Percentiles rank a stretch among this genome's conserved stretches.
Evolutionary conservation across 257 asterid species (phyloP).

Genomic region (Solanum rostratum): DNA sequence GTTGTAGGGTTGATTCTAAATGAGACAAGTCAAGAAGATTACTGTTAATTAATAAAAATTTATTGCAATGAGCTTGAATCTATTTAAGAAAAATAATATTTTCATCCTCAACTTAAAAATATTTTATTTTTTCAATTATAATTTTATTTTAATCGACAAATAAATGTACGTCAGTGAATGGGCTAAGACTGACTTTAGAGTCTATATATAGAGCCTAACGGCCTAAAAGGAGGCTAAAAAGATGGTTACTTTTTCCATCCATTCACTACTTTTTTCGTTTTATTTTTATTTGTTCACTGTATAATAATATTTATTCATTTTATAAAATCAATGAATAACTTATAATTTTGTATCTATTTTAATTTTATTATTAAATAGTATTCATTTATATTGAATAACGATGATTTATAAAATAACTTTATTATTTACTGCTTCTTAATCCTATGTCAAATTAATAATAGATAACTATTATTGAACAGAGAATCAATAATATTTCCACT

Average conservation of each 20-base stretch:
- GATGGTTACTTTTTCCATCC: neutral
- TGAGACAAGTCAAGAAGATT: no score
- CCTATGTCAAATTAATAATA: no score
- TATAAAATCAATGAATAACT: no score
- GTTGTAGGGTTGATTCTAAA: no score
- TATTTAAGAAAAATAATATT: neutral
- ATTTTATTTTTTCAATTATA: neutral
- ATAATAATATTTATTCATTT: no score
- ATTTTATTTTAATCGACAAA: neutral
- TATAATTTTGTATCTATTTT: no score
- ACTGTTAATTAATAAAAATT: neutral
- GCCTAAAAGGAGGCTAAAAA: neutral
- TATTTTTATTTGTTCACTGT: no score
- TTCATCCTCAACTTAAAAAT: neutral
- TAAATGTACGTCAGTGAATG: neutral
- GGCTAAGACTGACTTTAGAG: neutral
- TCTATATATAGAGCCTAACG: neutral
- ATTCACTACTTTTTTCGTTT: neutral
- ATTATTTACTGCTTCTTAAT: accelerated
- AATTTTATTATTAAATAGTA: no score
- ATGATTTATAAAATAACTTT: no score
- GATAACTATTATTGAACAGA: no score
- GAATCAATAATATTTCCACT: no score
- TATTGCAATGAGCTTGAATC: neutral
- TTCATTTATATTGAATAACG: no score